These are phyloP conservation scores for Arthrobotrys conoides DNA, from an alignment of 2,329 filamentous ascomycete species.

Conservation along the genomic window DNA sequence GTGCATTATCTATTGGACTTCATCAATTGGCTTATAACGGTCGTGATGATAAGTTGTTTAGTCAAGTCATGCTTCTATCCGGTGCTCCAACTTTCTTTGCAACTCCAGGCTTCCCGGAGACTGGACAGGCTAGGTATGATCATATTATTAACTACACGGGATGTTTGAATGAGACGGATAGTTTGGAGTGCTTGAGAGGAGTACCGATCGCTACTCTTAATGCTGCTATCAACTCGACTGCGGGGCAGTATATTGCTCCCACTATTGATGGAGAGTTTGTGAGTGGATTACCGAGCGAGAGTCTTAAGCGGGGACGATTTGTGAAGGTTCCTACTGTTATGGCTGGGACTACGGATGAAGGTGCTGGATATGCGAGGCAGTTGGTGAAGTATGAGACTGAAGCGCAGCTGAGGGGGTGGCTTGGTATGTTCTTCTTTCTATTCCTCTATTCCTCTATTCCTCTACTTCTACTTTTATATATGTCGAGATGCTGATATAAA, in stretches of 20 bases:
- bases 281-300: slow-evolving; percentile 70
- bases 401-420: not conserved
- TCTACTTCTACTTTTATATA: no score
- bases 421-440: not conserved
- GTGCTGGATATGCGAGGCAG: slow-evolving; percentile 66
- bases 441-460: not conserved
- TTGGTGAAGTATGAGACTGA: slow-evolving; percentile 10
- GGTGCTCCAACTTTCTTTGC: slow-evolving; percentile 67
- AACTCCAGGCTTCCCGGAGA: not conserved
- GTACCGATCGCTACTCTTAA: slow-evolving; percentile 75
- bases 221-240: slow-evolving; percentile 67
- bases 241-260: slow-evolving; percentile 63
- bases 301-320: slow-evolving; percentile 74
- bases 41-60: slow-evolving; percentile 72
- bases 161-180: slow-evolving; percentile 73
- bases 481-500: not conserved
- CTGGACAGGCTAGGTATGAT: slow-evolving; percentile 66
- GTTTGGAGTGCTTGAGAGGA: slow-evolving; percentile 76
- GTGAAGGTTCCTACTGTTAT: slow-evolving; percentile 76
- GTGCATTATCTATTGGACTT: slow-evolving; percentile 70
- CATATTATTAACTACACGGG: slow-evolving; percentile 73
- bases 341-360: slow-evolving; percentile 78
- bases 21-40: slow-evolving; percentile 73
- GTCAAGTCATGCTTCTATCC: slow-evolving; percentile 70
- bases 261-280: slow-evolving; percentile 74